Percentiles rank a stretch among this genome's conserved stretches.
These are phyloP conservation scores for Baudoinia panamericana DNA, from an alignment of 495 filamentous ascomycete species.

Conservation along the genomic window DNA sequence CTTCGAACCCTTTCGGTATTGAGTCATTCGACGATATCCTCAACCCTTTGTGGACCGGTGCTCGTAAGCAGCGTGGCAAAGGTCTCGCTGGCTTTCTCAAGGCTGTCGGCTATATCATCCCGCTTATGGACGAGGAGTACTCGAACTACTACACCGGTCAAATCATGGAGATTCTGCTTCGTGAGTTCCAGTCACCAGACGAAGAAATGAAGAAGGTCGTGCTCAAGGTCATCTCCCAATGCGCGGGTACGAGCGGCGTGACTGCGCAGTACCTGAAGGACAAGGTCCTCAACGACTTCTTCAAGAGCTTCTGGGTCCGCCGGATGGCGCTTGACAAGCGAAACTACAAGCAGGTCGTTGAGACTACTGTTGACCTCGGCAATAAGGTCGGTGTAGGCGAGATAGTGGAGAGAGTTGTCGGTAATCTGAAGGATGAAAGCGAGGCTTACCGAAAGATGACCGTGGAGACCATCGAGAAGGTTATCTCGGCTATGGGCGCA, in stretches of 20 bases:
- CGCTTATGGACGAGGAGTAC: constrained; percentile 98
- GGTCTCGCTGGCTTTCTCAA: constrained; percentile 92
- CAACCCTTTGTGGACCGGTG: constrained; percentile 93
- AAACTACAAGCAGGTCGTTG: constrained; percentile 93
- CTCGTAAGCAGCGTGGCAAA: constrained; percentile 89
- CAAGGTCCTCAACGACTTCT: constrained; percentile 87
- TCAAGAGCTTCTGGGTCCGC: constrained; percentile 97
- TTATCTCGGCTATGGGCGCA: constrained; percentile 81
- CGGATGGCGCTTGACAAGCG: constrained; percentile 94
- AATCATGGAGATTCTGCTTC: constrained; percentile 95
- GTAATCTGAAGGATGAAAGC: constrained; percentile 94
- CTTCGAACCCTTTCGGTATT: constrained; percentile 96
- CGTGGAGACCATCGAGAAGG: constrained; percentile 90
- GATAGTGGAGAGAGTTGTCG: constrained; percentile 84
- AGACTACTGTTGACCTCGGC: constrained; percentile 93
- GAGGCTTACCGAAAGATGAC: constrained; percentile 99
- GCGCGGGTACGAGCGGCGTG: constrained; percentile 85
- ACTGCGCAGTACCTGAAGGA: constrained; percentile 91
- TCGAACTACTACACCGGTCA: constrained; percentile 97
- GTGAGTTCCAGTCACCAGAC: constrained; percentile 91
- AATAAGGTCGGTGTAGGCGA: constrained; percentile 94
- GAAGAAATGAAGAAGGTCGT: constrained; percentile 99
- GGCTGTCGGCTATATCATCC: constrained; percentile 96
- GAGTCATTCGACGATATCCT: constrained; percentile 97
- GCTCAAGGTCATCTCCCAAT: constrained; percentile 94